These are phyloP conservation scores for Gamsiella multidivaricata DNA, from an alignment of 192 early-diverging fungal genomes.

Conservation along the genomic window DNA sequence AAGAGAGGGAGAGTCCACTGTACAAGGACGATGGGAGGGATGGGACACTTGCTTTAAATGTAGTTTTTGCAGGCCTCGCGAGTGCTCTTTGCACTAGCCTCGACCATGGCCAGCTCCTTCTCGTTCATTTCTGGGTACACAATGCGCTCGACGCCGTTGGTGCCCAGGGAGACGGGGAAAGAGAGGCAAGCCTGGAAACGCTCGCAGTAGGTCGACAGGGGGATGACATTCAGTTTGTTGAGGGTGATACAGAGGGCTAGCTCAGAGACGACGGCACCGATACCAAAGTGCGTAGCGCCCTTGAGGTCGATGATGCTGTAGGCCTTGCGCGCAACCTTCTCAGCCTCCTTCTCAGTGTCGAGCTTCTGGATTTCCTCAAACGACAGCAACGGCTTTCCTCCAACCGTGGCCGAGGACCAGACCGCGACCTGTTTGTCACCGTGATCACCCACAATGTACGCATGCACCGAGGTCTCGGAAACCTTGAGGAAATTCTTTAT, in stretches of 20 bases:
- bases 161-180: conserved; percentile 83
- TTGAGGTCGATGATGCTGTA: conserved; percentile 88
- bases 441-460: conserved; percentile 88
- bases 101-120: conserved; percentile 68
- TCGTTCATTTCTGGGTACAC: conserved; percentile 73
- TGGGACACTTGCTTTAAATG: conserved; percentile 16
- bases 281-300: conserved; percentile 87
- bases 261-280: conserved; percentile 80
- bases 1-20: not conserved
- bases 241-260: conserved; percentile 75
- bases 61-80: conserved; percentile 67
- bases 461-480: conserved; percentile 78
- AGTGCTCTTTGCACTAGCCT: conserved; percentile 63
- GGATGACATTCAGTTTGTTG: conserved; percentile 76
- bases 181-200: conserved; percentile 73
- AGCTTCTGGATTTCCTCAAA: conserved; percentile 71
- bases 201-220: conserved; percentile 76
- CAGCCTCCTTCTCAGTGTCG: conserved; percentile 64
- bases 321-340: conserved; percentile 78
- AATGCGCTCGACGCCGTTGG: conserved; percentile 74
- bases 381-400: conserved; percentile 71
- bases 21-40: no score
- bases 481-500: conserved; percentile 56
- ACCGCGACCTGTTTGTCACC: conserved; percentile 88
- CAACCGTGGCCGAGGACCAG: conserved; percentile 80